A percentile compares a stretch with the other conserved stretches of the same genome.
Evolutionary conservation across 495 filamentous ascomycete species (phyloP).

Genomic region (Daldinia childiae): DNA sequence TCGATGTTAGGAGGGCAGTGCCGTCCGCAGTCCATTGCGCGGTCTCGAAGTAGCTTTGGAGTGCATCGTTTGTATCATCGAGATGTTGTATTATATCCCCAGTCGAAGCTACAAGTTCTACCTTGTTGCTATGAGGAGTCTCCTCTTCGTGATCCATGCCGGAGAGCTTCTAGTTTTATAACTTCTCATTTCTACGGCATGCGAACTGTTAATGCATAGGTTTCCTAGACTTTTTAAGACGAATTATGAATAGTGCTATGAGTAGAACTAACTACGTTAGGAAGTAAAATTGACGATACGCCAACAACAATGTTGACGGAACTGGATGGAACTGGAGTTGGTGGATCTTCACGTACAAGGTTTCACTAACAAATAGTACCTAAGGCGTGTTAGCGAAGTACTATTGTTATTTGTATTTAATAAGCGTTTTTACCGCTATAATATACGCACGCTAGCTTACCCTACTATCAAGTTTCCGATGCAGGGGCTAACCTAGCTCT

Average conservation of each 20-base stretch:
- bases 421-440: not conserved
- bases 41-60: conserved; percentile 64
- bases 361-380: not conserved
- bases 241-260: not conserved
- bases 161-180: not conserved
- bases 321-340: not conserved
- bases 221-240: not conserved
- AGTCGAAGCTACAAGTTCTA: conserved; percentile 56
- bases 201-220: not conserved
- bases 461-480: conserved; percentile 1
- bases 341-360: not conserved
- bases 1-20: conserved; percentile 79
- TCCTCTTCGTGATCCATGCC: conserved; percentile 35
- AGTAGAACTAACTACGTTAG: not conserved
- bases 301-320: not conserved
- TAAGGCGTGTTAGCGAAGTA: not conserved
- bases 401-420: not conserved
- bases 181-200: conserved; percentile 15
- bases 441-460: not conserved
- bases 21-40: conserved; percentile 78
- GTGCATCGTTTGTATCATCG: conserved; percentile 16
- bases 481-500: conserved; percentile 23
- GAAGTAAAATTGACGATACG: not conserved
- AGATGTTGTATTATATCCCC: conserved; percentile 35
- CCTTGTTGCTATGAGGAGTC: conserved; percentile 36